Evolutionary conservation across 2,329 filamentous ascomycete species (phyloP), one percentile per base, ranked within the genome.

Genomic region (Xylaria digitata): DNA sequence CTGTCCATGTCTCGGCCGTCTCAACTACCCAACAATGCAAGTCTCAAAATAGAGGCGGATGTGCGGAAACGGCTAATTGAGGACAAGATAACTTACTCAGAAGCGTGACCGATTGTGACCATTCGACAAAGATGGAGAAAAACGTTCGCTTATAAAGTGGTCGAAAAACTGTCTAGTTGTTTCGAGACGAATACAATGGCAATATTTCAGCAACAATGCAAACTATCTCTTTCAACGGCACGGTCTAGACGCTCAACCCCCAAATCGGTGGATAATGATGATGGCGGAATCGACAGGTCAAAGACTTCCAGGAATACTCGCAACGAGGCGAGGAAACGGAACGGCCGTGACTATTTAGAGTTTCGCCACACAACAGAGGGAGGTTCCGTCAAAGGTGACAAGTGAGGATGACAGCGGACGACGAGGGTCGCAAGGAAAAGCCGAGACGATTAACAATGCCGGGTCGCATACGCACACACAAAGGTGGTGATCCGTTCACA

Each of bases 201-300:
- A 79, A 78, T 81, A 79, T 81, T 80, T 73, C 79, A 81, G 79
- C 79, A 80, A 75, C 79, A 73, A 71, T 76, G 76, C 73, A 71
- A 73, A 69, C 62, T 66, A 65, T 52, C 67, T 68, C 64, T 61
- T 59, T 61, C 67, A 58, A 66, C 63, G 46, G 45, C 57, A 45
- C 59, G 26, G 62, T 37, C 42, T 43, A 56, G 32, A 40, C 49
- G 48, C 55, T 43, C 42, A 52, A 63, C 40, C 34, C 30, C 56
- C 19, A 34, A 43, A 32, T 62, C 26, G 49, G 42, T 40, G 37
- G 43, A 26, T n/a, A 26, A 23, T 34, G 34, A 26, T n/a, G 19
- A 23, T 42, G 21, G 54, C 34, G 32, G 23, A 61, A 32, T 45
- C 46, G 40, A 37, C 55, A 19, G n/a, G 52, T 42, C 17, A 43